phyloP scores from a whole-genome alignment of 805 yeast genomes.

The Candida broadrunensis region DNA sequence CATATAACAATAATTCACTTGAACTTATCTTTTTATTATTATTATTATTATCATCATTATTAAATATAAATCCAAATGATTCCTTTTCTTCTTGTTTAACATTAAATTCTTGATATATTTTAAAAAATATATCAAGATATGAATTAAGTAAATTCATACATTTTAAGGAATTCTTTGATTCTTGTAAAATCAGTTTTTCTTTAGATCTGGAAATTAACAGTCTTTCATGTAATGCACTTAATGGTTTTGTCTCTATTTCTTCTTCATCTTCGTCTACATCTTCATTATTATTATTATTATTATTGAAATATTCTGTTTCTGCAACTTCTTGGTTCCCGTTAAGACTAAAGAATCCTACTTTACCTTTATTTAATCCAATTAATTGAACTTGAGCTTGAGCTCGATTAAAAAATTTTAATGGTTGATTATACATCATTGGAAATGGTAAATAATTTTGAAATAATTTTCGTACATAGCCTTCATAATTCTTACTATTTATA shows the following conservation, averaged over 20 bases:
- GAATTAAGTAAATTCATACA: conserved; percentile 24
- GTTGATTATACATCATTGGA: conserved; percentile 74
- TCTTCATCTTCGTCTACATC: conserved; percentile 16
- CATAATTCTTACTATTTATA: conserved; percentile 57
- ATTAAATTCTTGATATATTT: conserved; percentile 12
- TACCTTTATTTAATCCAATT: conserved; percentile 26
- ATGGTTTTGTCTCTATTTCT: conserved; percentile 20
- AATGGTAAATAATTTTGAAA: conserved; percentile 58
- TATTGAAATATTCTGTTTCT: conserved; percentile 27
- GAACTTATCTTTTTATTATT: conserved; percentile 16
- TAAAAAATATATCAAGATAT: conserved; percentile 15
- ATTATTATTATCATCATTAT: too few relatives aligned
- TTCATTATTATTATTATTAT: conserved; percentile 1
- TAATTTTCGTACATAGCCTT: conserved; percentile 52
- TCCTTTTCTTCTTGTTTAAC: conserved; percentile 7
- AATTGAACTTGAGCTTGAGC: conserved; percentile 33
- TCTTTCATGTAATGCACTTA: conserved; percentile 38
- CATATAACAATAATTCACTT: conserved; percentile 37
- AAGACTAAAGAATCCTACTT: conserved; percentile 28
- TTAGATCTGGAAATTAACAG: conserved; percentile 33
- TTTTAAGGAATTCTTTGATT: conserved; percentile 29
- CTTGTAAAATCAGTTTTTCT: conserved; percentile 24
- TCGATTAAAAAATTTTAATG: conserved; percentile 40
- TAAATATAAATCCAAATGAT: conserved; percentile 3
- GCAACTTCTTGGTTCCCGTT: conserved; percentile 14